These are phyloP conservation scores for Copromyces sp. DNA, from an alignment of 495 filamentous ascomycete genomes.

Conservation along the genomic window DNA sequence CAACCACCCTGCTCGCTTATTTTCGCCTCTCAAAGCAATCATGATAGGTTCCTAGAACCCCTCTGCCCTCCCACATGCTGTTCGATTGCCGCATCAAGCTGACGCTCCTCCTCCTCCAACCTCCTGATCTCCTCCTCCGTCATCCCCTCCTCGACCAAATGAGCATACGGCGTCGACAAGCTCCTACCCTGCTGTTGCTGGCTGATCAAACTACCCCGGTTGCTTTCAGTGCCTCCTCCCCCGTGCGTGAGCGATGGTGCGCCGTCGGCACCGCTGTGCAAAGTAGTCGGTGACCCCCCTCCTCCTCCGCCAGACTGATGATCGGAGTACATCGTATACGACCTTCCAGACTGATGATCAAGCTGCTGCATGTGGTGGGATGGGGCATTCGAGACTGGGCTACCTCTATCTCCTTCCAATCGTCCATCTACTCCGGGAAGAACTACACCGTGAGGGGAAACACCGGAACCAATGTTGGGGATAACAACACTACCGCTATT, in stretches of 20 bases:
- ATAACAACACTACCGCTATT: not conserved
- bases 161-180: conserved; percentile 27
- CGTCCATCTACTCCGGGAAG: not conserved
- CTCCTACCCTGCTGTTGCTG: conserved; percentile 8
- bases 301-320: conserved; percentile 1
- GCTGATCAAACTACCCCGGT: not conserved
- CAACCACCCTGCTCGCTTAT: not conserved
- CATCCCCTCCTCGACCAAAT: conserved; percentile 42
- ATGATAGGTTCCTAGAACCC: not conserved
- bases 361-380: conserved; percentile 2
- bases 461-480: not conserved
- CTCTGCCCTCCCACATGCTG: conserved; percentile 19
- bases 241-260: conserved; percentile 8
- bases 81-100: conserved; percentile 39
- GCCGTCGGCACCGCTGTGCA: not conserved
- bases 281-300: not conserved
- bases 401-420: not conserved
- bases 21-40: not conserved
- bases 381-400: not conserved
- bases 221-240: conserved; percentile 3
- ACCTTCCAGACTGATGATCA: conserved; percentile 9
- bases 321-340: conserved; percentile 31
- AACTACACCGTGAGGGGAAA: not conserved
- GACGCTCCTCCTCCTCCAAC: conserved; percentile 40
- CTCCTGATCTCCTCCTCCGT: conserved; percentile 36